Evolutionary conservation across 148 eudicot genomes (phyloP).

Genomic region (Amaranthus cruentus): DNA sequence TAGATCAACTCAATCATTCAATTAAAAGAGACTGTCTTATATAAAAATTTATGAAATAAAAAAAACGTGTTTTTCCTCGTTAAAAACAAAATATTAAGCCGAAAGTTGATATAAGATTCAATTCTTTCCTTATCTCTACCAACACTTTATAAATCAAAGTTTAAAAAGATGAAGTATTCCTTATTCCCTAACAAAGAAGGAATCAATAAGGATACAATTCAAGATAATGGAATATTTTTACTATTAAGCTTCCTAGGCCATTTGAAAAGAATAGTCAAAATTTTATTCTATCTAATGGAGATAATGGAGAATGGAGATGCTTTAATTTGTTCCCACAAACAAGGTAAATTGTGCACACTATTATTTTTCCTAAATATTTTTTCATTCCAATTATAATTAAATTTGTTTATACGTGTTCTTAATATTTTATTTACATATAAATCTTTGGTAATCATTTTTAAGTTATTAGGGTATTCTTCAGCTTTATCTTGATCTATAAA

Average conservation of each 20-base stretch:
- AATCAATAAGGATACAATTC: constrained; percentile 10
- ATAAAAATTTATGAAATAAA: too few species aligned
- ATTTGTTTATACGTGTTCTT: too few species aligned
- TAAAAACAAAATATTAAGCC: constrained; percentile 14
- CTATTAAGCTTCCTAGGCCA: constrained; percentile 14
- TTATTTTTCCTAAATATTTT: neutral
- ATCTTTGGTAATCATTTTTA: neutral
- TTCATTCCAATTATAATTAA: neutral
- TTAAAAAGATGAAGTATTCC: constrained; percentile 8
- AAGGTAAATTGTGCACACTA: constrained; percentile 19
- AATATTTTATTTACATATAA: too few species aligned
- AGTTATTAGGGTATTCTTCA: neutral
- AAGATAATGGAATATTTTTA: constrained; percentile 10
- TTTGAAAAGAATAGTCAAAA: constrained; percentile 27
- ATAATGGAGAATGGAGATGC: constrained; percentile 22
- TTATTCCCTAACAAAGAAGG: constrained; percentile 12
- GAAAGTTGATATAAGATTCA: constrained; percentile 25
- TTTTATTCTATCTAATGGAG: constrained; percentile 11
- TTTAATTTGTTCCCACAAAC: constrained; percentile 16
- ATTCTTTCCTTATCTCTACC: constrained; percentile 24
- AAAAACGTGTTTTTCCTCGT: neutral
- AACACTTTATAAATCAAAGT: constrained; percentile 6
- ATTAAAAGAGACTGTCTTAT: too few species aligned
- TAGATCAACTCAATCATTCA: constrained; percentile 22
- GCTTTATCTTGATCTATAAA: neutral